These are phyloP conservation scores for Pugionium dolabratum DNA, from an alignment of 345 rosid genomes.

Conservation along the genomic window DNA sequence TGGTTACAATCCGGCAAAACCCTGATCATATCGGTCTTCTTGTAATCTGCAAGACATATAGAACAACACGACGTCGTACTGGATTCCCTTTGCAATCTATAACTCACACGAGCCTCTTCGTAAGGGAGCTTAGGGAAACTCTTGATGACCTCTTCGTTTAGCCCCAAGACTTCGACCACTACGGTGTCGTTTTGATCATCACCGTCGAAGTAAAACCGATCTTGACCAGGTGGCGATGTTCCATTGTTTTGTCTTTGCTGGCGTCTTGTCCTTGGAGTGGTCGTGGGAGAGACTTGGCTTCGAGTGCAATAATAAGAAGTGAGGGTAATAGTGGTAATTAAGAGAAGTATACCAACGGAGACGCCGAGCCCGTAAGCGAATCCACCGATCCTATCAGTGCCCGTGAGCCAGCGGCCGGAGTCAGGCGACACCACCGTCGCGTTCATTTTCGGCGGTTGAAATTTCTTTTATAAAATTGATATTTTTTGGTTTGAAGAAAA, in stretches of 20 bases:
- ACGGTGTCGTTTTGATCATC: slow-evolving; percentile 26
- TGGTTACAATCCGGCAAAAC: slow-evolving; percentile 76
- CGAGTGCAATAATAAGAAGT: slow-evolving; percentile 48
- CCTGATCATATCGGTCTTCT: slow-evolving; percentile 52
- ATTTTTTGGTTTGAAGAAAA: slow-evolving; percentile 1
- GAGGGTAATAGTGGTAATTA: slow-evolving; percentile 38
- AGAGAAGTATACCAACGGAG: slow-evolving; percentile 27
- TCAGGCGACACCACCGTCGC: slow-evolving; percentile 20
- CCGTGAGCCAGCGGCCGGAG: slow-evolving; percentile 19
- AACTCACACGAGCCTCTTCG: slow-evolving; percentile 55
- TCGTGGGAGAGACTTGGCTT: too few relatives aligned
- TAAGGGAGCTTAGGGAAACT: slow-evolving; percentile 71
- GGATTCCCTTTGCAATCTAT: slow-evolving; percentile 43
- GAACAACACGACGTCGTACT: slow-evolving; percentile 64
- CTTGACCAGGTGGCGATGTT: slow-evolving; percentile 15
- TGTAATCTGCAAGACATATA: slow-evolving; percentile 83
- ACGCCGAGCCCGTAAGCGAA: slow-evolving; percentile 57
- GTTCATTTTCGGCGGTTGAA: slow-evolving; percentile 23
- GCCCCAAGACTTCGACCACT: slow-evolving; percentile 50
- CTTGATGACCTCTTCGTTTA: slow-evolving; percentile 63
- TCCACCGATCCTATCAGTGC: slow-evolving; percentile 40
- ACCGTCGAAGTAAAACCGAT: neutral
- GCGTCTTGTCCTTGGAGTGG: slow-evolving; percentile 14
- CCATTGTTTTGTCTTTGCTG: slow-evolving; percentile 29
- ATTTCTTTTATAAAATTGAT: neutral